Evolutionary conservation across 2,329 filamentous ascomycete species (phyloP), one percentile per base, ranked within the genome.

Genomic region (Geosmithia morbida): DNA sequence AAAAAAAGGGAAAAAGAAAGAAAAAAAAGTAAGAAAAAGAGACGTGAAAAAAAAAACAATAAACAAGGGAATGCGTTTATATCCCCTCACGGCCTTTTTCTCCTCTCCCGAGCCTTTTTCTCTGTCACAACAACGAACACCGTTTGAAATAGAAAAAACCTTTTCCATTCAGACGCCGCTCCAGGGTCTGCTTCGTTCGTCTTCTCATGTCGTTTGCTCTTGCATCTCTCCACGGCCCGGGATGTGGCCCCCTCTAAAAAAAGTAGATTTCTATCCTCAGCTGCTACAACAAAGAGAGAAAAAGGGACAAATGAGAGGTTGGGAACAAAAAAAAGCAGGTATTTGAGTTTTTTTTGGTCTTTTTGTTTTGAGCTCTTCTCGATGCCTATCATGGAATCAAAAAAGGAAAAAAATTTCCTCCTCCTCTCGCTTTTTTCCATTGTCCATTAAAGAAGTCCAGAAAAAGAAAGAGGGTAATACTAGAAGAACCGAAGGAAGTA

Each of bases 221-320:
- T 20, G n/a, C n/a, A n/a, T 29, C 20, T 46, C 30, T 41, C 30
- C 22, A 44, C 46, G 44, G 47, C 46, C 47, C 43, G 29, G 40
- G 46, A 44, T 41, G 29, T 33, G 46, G 22, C 46, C 48, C 33
- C 33, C 41, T 48, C 43, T 45, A 45, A 48, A 46, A 46, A 46
- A 47, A 48, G 44, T 41, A 22, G 44, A 46, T 43, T 37, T 66
- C 62, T 65, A 66, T 66, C 62, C 61, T 59, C 57, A 63, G 60
- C 58, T 60, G 57, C 60, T 20, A 45, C 43, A 45, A 40, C 41
- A 41, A 33, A 46, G 20, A 37, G 33, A 37, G 6, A 37, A 37
- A 46, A 46, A 42, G 26, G 30, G 48, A 49, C 44, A 45, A 43
- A 49, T 16, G 42, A 46, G 42, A 43, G 7, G 6, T 37, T 26